Conservation (phyloP, 441 rosid genomes). For the Flueggea neowawraea region DNA sequence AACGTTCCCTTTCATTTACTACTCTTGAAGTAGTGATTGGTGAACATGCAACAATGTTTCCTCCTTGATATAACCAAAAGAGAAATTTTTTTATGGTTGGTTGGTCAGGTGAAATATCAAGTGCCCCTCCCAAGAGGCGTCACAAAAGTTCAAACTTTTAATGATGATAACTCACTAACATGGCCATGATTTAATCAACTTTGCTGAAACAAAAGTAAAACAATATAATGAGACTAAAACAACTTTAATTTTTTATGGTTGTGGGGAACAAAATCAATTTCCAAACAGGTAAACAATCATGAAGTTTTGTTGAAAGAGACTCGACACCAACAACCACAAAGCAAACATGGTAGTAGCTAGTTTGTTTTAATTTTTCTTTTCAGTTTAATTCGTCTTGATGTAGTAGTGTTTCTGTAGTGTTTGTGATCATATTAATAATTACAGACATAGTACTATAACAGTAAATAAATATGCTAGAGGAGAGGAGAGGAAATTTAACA, state of each 20-base stretch:
- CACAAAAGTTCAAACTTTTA: slow-evolving; percentile 51
- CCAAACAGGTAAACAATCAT: slow-evolving; percentile 75
- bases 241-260: slow-evolving; percentile 41
- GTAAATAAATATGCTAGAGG: too few species aligned
- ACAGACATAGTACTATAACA: too few species aligned
- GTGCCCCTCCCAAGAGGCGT: slow-evolving; percentile 19
- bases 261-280: slow-evolving; percentile 88
- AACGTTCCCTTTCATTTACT: too few species aligned
- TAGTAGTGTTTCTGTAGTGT: too few species aligned
- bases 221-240: slow-evolving; percentile 63
- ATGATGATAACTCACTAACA: slow-evolving; percentile 85
- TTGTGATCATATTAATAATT: too few species aligned
- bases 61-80: slow-evolving; percentile 12
- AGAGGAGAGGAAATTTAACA: too few species aligned
- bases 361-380: too few species aligned
- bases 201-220: slow-evolving; percentile 69
- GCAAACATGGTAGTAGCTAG: not conserved
- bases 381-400: too few species aligned
- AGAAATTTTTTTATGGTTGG: slow-evolving; percentile 2
- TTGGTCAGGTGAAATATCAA: slow-evolving; percentile 31
- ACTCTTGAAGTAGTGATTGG: too few species aligned
- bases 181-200: slow-evolving; percentile 71
- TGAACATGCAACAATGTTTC: not conserved
- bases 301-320: slow-evolving; percentile 49
- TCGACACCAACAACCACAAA: slow-evolving; percentile 37